These are phyloP conservation scores for Stephania yunnanensis DNA, from an alignment of 164 flowering plant genomes.

Conservation along the genomic window DNA sequence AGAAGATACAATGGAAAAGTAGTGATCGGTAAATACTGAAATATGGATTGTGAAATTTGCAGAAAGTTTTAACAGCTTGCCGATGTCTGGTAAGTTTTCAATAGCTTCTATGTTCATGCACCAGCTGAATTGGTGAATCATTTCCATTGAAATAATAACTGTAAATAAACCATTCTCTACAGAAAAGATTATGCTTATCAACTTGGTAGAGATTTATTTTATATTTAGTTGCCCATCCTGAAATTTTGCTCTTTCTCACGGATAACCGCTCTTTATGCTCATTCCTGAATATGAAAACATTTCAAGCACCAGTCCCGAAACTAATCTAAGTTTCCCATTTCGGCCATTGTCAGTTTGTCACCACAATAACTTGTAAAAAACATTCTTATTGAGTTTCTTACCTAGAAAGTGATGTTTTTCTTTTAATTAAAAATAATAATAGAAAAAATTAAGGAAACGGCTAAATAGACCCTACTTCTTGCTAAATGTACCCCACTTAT, in stretches of 20 bases:
- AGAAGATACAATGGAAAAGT: neutral
- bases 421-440: too few species aligned
- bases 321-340: neutral
- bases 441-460: too few species aligned
- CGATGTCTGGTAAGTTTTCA: neutral
- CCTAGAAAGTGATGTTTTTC: neutral
- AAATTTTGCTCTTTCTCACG: neutral
- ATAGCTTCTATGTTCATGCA: neutral
- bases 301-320: neutral
- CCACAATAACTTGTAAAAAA: neutral
- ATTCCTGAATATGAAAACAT: neutral
- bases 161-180: neutral
- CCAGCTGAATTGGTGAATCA: neutral
- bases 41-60: neutral
- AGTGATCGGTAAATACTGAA: neutral
- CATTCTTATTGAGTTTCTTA: neutral
- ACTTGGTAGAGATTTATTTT: neutral
- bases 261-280: neutral
- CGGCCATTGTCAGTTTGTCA: neutral
- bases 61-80: neutral
- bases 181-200: neutral
- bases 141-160: neutral
- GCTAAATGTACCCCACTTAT: too few species aligned
- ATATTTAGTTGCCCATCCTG: neutral
- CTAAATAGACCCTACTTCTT: too few species aligned